Conservation (phyloP, 257 asterid genomes). For the Solanum verrucosum region DNA sequence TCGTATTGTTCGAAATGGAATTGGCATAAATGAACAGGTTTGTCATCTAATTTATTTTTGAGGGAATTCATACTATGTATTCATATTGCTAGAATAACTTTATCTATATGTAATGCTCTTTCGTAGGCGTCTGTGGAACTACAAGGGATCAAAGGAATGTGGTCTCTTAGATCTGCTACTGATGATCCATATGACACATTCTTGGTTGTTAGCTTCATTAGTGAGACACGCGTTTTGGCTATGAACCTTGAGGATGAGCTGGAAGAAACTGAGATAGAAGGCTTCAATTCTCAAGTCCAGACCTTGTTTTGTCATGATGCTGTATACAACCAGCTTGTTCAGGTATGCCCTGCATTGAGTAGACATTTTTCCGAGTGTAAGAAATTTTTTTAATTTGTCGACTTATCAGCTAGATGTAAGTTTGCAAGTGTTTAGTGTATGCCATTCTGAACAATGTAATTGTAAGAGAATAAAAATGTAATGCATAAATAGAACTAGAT, state of each 20-base stretch:
- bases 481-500: neutral
- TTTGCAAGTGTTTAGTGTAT: neutral
- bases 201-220: conserved; percentile 88
- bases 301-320: conserved; percentile 93
- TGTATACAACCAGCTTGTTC: conserved; percentile 71
- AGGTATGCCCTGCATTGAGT: conserved; percentile 33
- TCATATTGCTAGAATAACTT: neutral
- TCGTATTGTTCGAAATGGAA: conserved; percentile 88
- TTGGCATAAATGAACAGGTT: conserved; percentile 92
- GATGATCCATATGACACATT: conserved; percentile 83
- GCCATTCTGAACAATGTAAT: neutral
- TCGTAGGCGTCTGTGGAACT: conserved; percentile 87
- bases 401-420: neutral
- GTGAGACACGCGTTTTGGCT: conserved; percentile 89
- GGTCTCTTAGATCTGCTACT: conserved; percentile 82
- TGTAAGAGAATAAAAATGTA: neutral
- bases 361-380: neutral
- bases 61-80: neutral
- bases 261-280: conserved; percentile 95
- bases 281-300: conserved; percentile 68
- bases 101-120: neutral
- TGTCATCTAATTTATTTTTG: neutral
- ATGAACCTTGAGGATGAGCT: conserved; percentile 91
- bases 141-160: conserved; percentile 97
- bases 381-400: neutral